These are phyloP conservation scores for Pistacia atlantica DNA, from an alignment of 345 rosid species.

Conservation along the genomic window DNA sequence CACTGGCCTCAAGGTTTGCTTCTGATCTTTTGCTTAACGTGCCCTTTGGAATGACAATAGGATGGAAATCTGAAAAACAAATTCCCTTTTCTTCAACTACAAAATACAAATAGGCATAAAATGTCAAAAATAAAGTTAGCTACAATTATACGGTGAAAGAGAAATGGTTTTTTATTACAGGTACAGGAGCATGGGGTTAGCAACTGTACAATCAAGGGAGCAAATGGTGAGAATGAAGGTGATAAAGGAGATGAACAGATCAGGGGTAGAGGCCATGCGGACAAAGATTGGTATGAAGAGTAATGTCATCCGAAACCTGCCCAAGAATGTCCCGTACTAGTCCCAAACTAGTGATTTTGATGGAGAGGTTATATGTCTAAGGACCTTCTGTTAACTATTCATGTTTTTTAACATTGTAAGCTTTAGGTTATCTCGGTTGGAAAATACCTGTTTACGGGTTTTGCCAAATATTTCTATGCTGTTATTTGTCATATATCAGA, in stretches of 20 bases:
- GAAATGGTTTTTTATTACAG: constrained; percentile 32
- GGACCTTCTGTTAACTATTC: too few relatives aligned
- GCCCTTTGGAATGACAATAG: background rate
- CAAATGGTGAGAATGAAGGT: constrained; percentile 78
- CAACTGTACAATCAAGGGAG: constrained; percentile 73
- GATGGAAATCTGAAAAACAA: background rate
- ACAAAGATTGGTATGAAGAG: constrained; percentile 77
- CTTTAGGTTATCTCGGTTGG: too few relatives aligned
- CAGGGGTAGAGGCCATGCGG: constrained; percentile 74
- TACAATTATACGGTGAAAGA: background rate
- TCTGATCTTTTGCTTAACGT: constrained; percentile 7
- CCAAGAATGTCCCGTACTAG: constrained; percentile 79
- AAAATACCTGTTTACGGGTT: too few relatives aligned
- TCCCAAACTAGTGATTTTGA: background rate
- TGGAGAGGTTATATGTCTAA: background rate
- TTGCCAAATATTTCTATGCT: too few relatives aligned
- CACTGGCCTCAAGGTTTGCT: constrained; percentile 74
- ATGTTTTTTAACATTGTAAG: too few relatives aligned
- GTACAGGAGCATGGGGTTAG: constrained; percentile 86
- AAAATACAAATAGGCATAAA: background rate
- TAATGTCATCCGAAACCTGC: constrained; percentile 79
- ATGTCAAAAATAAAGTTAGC: background rate
- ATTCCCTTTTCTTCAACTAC: background rate
- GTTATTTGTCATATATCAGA: too few relatives aligned
- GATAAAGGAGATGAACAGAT: constrained; percentile 63